Evolutionary conservation across 2,329 filamentous ascomycete species (phyloP), one percentile per base, ranked within the genome.

Genomic region (Aspergillus persii): DNA sequence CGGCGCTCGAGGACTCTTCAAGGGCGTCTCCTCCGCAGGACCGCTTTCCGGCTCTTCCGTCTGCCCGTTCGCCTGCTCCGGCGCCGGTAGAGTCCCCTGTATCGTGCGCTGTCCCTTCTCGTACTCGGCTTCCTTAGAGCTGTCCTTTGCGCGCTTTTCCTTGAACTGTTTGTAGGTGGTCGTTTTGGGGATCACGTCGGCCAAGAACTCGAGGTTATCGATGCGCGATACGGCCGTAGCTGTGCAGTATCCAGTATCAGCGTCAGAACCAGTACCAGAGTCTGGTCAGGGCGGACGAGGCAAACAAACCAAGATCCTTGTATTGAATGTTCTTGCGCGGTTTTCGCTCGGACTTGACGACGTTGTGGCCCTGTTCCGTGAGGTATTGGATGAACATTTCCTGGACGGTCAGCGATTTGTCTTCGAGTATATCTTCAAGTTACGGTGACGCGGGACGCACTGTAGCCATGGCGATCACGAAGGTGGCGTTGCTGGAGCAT

Each of bases 311-410:
- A 47, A 99, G 84, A 76, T 99, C 95, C 72, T 91, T 91, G 80
- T 99, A 99, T 75, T 98, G 95, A 62, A 99, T 89, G 71, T 96
- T 97, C 61, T 93, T 87, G 58, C 95, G 85, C 5, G 94, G 94
- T 75, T 98, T 98, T 68, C 89, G 86, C 77, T 98, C 95, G 1
- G 92, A 85, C 72, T 95, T 96, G 68, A 93, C 90, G 69, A 96
- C 90, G 69, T 90, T 93, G 74, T 96, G 88, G 29, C 89, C 89
- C 74, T 96, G 90, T 63, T 89, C 85, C 23, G 93, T 88, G 29
- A 99, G 85, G 74, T 98, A 90, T 75, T 96, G 92, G 66, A 99
- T 89, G 79, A 99, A 98, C 84, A 96, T 88, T 78, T 99, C 95
- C 89, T 93, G 44, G 1, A 26, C 9, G 18, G 44, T 47, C 26